Percentiles rank a stretch among this genome's conserved stretches.
Conservation (phyloP, 345 rosid genomes). For the Draba incana region DNA sequence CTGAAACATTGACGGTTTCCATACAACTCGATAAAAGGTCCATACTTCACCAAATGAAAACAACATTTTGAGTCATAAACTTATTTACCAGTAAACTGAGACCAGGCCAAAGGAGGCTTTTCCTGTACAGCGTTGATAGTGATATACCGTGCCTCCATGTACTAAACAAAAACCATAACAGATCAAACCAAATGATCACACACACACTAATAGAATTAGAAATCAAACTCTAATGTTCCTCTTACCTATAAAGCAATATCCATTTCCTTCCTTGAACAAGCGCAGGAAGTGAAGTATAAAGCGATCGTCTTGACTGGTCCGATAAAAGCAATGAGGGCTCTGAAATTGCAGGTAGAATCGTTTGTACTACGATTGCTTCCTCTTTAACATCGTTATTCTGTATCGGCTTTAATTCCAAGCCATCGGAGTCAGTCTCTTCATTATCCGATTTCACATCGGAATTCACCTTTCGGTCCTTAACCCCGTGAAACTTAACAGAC, state of each 20-base stretch:
- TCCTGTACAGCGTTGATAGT: constrained; percentile 83
- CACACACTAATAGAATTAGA: constrained; percentile 13
- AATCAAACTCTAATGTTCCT: neutral
- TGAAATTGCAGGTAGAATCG: constrained; percentile 52
- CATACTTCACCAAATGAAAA: neutral
- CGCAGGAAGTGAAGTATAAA: constrained; percentile 82
- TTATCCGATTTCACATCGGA: constrained; percentile 46
- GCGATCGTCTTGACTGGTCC: constrained; percentile 57
- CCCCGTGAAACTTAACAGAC: constrained; percentile 56
- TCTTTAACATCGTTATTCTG: constrained; percentile 46
- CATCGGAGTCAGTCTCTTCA: constrained; percentile 51
- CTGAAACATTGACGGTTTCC: constrained; percentile 43
- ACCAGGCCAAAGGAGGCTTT: constrained; percentile 97
- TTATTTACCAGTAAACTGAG: constrained; percentile 77
- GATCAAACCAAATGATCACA: constrained; percentile 23
- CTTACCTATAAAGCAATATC: constrained; percentile 89
- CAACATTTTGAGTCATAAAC: constrained; percentile 10
- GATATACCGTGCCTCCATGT: constrained; percentile 99
- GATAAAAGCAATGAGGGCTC: constrained; percentile 88
- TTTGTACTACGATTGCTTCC: constrained; percentile 40
- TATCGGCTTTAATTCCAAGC: constrained; percentile 61
- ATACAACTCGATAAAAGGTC: neutral
- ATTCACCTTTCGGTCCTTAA: constrained; percentile 50
- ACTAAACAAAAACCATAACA: constrained; percentile 47
- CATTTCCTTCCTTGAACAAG: constrained; percentile 92